Evolutionary conservation across 129 eudicot genomes (phyloP).

Genomic region (Lactuca saligna): DNA sequence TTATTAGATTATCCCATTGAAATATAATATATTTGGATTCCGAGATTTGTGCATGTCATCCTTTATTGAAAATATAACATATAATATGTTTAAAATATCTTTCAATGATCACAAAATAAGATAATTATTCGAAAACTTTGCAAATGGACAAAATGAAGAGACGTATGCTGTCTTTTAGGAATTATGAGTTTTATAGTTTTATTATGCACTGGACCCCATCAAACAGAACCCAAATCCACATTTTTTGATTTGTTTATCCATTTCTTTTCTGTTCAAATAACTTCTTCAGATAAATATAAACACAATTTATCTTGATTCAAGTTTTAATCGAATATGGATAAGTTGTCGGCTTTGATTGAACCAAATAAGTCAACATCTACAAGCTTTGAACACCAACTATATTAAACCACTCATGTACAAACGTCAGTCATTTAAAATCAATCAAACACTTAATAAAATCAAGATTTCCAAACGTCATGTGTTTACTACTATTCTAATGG

Average conservation of each 20-base stretch:
- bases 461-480: conserved; percentile 16
- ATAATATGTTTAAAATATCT: not conserved
- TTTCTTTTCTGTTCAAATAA: not conserved
- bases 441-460: conserved; percentile 10
- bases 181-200: conserved; percentile 6
- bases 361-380: not conserved
- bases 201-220: not conserved
- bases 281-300: not conserved
- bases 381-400: not conserved
- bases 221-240: conserved; percentile 15
- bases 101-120: not conserved
- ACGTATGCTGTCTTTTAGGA: conserved; percentile 5
- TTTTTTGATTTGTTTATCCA: not conserved
- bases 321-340: not conserved
- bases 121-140: not conserved
- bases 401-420: conserved; percentile 5
- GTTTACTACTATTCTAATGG: not conserved
- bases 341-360: not conserved
- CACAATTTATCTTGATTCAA: not conserved
- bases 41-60: no score
- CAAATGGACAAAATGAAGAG: conserved; percentile 3
- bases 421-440: not conserved
- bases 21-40: no score
- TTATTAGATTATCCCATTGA: not conserved
- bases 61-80: not conserved